Conservation (phyloP, 352 stramenopile genomes). For the Thalassiosira ordinaria region DNA sequence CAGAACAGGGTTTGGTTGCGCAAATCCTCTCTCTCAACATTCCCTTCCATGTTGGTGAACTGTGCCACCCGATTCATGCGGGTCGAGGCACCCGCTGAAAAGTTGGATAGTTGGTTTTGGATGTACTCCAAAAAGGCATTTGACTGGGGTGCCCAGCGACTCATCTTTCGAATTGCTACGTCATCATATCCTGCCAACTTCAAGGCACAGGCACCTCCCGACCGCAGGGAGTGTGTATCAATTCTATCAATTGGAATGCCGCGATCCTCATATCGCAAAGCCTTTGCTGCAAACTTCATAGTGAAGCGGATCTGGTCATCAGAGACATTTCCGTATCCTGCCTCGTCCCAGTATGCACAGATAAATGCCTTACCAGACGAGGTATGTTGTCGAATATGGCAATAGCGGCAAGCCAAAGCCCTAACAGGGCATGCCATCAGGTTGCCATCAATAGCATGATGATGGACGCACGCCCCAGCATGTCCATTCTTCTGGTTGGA, state of each 20-base stretch:
- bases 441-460: not conserved
- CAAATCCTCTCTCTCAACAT: not conserved
- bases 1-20: not conserved
- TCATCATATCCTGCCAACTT: not conserved
- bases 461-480: not conserved
- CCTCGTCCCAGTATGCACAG: conserved; percentile 1
- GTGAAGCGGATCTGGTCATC: not conserved
- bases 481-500: conserved; percentile 16
- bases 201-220: conserved; percentile 1
- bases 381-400: not conserved
- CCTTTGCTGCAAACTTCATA: not conserved
- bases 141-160: not conserved
- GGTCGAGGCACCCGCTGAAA: not conserved
- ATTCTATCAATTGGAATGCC: not conserved
- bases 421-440: not conserved
- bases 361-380: not conserved
- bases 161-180: conserved; percentile 11
- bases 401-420: not conserved
- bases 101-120: not conserved
- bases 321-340: not conserved
- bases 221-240: conserved; percentile 8
- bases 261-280: not conserved
- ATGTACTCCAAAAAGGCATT: conserved; percentile 1
- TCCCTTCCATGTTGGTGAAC: conserved; percentile 11
- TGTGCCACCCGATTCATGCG: not conserved